phyloP scores from a whole-genome alignment of 2,329 filamentous ascomycete genomes.

The Diplodia mutila region DNA sequence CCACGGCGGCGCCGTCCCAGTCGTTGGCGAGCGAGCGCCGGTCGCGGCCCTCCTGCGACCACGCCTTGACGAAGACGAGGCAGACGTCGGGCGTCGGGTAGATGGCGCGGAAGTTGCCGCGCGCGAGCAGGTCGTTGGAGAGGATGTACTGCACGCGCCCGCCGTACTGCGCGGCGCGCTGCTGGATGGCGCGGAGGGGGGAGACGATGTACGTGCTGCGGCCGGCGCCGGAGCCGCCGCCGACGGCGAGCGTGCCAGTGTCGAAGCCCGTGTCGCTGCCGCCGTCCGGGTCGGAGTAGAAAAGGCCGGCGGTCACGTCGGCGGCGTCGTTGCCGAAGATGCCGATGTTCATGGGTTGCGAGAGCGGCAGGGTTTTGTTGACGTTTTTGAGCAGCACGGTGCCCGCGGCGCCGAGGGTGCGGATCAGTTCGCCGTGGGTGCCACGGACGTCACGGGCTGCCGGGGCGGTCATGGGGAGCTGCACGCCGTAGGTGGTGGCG shows the following conservation, averaged over 20 bases:
- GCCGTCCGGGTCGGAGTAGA: slow-evolving; percentile 57
- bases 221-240: slow-evolving; percentile 47
- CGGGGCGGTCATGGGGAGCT: neutral
- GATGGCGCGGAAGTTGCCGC: slow-evolving; percentile 66
- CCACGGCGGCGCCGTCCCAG: slow-evolving; percentile 43
- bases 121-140: slow-evolving; percentile 55
- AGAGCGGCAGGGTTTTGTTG: slow-evolving; percentile 55
- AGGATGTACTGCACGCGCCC: slow-evolving; percentile 1
- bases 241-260: slow-evolving; percentile 48
- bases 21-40: slow-evolving; percentile 44
- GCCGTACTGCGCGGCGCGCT: neutral
- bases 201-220: slow-evolving; percentile 44
- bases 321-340: slow-evolving; percentile 56
- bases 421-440: slow-evolving; percentile 41
- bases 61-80: slow-evolving; percentile 61
- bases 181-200: slow-evolving; percentile 48
- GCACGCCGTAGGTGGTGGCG: neutral
- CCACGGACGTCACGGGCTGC: slow-evolving; percentile 35
- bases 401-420: slow-evolving; percentile 46
- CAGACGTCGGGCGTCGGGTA: neutral
- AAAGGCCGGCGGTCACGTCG: slow-evolving; percentile 50
- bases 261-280: slow-evolving; percentile 32
- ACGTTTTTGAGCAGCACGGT: slow-evolving; percentile 55
- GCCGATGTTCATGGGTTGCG: slow-evolving; percentile 52
- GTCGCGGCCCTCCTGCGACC: slow-evolving; percentile 75